phyloP scores from a whole-genome alignment of 306 rosid genomes.

The Rubus parviflorus region DNA sequence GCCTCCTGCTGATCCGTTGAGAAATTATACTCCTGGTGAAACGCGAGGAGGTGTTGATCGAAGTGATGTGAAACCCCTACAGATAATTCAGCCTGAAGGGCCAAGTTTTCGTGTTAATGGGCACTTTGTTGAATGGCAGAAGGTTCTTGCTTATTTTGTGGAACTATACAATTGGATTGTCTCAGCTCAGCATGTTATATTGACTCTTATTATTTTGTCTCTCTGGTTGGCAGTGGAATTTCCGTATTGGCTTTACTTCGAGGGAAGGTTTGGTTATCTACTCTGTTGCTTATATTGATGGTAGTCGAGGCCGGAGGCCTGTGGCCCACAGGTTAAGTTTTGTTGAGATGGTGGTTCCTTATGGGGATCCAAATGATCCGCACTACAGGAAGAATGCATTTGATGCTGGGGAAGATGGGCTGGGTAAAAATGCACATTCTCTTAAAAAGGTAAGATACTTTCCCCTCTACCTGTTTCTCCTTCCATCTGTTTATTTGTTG shows the following conservation, averaged over 20 bases:
- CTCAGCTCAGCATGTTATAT: conserved; percentile 11
- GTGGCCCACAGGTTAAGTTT: conserved; percentile 76
- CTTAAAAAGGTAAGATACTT: conserved; percentile 62
- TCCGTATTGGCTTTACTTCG: conserved; percentile 78
- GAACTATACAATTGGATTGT: conserved; percentile 12
- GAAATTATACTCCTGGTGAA: conserved; percentile 77
- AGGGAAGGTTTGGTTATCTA: conserved; percentile 70
- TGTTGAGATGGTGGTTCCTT: conserved; percentile 89
- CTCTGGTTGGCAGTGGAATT: conserved; percentile 68
- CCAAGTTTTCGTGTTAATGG: conserved; percentile 83
- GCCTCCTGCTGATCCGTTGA: conserved; percentile 79
- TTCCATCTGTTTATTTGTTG: background rate
- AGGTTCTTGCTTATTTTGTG: conserved; percentile 39
- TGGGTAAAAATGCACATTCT: conserved; percentile 82
- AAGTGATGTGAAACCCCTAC: conserved; percentile 76
- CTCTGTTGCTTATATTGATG: conserved; percentile 71
- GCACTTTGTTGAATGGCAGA: conserved; percentile 74
- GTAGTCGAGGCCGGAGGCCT: conserved; percentile 75
- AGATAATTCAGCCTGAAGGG: conserved; percentile 76
- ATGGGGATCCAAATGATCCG: conserved; percentile 87
- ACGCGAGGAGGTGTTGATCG: conserved; percentile 82
- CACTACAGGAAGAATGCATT: conserved; percentile 84
- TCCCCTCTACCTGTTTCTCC: background rate
- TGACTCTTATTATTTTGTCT: conserved; percentile 9
- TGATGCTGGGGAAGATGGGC: conserved; percentile 88